Base-by-base conservation (phyloP, 2,329 filamentous ascomycete genomes). In the Colletotrichum destructivum region DNA sequence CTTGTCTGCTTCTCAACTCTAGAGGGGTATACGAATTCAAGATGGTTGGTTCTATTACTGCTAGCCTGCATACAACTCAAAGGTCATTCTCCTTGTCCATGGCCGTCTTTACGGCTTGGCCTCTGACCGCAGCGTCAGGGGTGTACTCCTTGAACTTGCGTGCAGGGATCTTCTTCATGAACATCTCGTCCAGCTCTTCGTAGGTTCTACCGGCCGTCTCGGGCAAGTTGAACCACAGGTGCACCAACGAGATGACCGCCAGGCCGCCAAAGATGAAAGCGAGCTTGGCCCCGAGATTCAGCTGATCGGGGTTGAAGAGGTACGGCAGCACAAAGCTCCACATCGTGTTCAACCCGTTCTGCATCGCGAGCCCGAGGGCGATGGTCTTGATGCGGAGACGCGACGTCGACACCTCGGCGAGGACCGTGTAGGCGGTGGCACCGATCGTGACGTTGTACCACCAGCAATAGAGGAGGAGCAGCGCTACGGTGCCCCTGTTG, bases 361-460 rank as follows among this genome's bases (percentile, higher is more conserved):
- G 79, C 15, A 79, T 61, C 1, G 79, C 79, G 23, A 81, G 70
- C n/a, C 81, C 81, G 56, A 83, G 81, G 6, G 81, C 79, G 38
- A 83, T 78, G 18, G 83, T 85, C 72, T 83, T 82, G 69, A 82
- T 80, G 2, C 82, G 77, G 8, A 84, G 78, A 11, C 81, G 78
- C 1, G 81, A 76, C 1, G 82, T 83, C 0, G 83, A 75, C 9
- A 81, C 79, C 70, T 84, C 83, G 8, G 78, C 78, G 56, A 85
- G 77, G 40, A 83, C 73, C 0, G 81, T 80, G 68, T 79, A 84
- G 7, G 80, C 80, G 1, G 81, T 82, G 2, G 82, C 77, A 15
- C 83, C 84, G 35, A 85, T 83, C 16, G 80, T 81, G 60, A 82
- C 77, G 59, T 83, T 80, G 70, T 83, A 84, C 66, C 79, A 76